Evolutionary conservation across 2,329 filamentous ascomycete species (phyloP).

Genomic region (Huntiella omanensis): DNA sequence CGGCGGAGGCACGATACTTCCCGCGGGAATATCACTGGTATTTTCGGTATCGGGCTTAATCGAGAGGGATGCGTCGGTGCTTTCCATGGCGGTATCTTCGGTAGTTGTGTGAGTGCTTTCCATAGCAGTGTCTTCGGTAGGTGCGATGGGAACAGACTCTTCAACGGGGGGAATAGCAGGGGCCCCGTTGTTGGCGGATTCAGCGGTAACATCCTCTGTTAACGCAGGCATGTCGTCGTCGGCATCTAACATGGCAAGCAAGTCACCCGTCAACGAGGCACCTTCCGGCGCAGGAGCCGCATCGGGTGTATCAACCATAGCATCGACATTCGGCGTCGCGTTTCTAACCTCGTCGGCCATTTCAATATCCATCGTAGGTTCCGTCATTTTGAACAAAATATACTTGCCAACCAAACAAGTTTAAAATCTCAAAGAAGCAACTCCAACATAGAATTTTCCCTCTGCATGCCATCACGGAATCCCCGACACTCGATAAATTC

Average conservation of each 20-base stretch:
- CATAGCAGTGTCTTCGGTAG: not conserved
- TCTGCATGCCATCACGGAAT: no score
- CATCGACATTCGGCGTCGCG: not conserved
- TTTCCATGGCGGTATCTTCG: not conserved
- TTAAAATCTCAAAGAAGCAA: conserved; percentile 7
- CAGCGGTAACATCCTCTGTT: not conserved
- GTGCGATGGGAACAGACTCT: not conserved
- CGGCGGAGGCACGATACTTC: not conserved
- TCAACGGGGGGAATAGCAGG: not conserved
- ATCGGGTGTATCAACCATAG: conserved; percentile 2
- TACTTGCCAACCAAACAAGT: conserved; percentile 9
- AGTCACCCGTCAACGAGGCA: conserved; percentile 4
- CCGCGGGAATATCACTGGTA: not conserved
- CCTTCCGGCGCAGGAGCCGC: not conserved
- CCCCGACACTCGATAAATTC: no score
- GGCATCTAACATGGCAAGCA: conserved; percentile 10
- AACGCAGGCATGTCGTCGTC: conserved; percentile 8
- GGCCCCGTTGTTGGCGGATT: not conserved
- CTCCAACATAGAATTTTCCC: no score
- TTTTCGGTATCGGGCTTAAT: not conserved
- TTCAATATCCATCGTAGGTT: conserved; percentile 2
- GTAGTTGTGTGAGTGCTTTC: not conserved
- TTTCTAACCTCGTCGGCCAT: conserved; percentile 4
- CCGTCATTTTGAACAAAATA: conserved; percentile 1
- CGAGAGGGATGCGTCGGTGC: not conserved